These are phyloP conservation scores for Epichloe sylvatica DNA, from an alignment of 2,329 filamentous ascomycete genomes.

Conservation along the genomic window DNA sequence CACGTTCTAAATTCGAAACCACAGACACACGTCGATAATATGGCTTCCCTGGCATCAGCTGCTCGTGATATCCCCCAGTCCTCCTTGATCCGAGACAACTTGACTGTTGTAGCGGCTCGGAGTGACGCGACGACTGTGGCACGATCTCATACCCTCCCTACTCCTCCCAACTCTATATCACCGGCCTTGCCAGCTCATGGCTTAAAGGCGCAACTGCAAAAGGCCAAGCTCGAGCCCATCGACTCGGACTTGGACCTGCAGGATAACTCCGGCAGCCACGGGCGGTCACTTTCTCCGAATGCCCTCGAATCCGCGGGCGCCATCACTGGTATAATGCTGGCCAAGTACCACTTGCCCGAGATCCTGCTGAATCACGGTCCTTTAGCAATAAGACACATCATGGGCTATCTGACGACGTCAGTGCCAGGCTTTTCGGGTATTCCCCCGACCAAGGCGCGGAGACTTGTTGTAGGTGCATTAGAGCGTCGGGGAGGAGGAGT, in stretches of 20 bases:
- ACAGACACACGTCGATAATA: slow-evolving; percentile 26
- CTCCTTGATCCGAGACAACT: slow-evolving; percentile 52
- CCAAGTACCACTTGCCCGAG: slow-evolving; percentile 78
- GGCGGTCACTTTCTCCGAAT: slow-evolving; percentile 30
- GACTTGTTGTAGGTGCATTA: slow-evolving; percentile 81
- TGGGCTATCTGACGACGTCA: slow-evolving; percentile 83
- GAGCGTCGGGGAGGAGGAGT: slow-evolving; percentile 59
- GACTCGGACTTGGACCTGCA: slow-evolving; percentile 83
- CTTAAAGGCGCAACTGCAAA: slow-evolving; percentile 53
- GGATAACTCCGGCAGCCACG: slow-evolving; percentile 31
- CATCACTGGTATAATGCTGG: slow-evolving; percentile 75
- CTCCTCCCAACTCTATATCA: slow-evolving; percentile 90
- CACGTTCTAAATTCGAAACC: slow-evolving; percentile 30
- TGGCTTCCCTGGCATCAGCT: slow-evolving; percentile 53
- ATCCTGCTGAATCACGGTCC: slow-evolving; percentile 85
- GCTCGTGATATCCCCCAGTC: slow-evolving; percentile 53
- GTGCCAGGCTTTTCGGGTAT: slow-evolving; percentile 88
- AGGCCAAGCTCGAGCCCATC: slow-evolving; percentile 47
- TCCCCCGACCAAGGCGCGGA: slow-evolving; percentile 79
- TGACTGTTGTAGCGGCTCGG: slow-evolving; percentile 56
- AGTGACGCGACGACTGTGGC: slow-evolving; percentile 47
- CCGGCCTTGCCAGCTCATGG: slow-evolving; percentile 73
- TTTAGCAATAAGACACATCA: slow-evolving; percentile 86
- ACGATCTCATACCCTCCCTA: slow-evolving; percentile 56
- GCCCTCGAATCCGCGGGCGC: slow-evolving; percentile 58